Base-by-base conservation (phyloP, 2,329 filamentous ascomycete genomes). In the Emergomyces orientalis region DNA sequence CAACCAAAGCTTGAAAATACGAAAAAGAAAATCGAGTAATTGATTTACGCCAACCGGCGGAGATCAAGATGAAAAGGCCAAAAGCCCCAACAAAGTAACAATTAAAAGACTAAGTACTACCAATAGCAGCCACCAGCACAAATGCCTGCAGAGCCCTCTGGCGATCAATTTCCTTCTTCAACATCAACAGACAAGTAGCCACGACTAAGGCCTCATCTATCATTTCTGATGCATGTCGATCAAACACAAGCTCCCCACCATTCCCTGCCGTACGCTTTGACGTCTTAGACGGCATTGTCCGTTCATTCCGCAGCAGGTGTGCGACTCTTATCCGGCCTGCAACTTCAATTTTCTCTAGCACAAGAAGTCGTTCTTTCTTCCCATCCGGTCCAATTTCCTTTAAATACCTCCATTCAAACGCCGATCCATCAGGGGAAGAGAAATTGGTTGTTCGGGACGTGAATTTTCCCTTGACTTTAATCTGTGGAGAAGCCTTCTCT, bases 81-180 rank as follows among this genome's bases (percentile, higher is more conserved):
- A 32, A 32, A 32, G 32, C 7, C 32, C 32, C 32, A 3, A 3
- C 32, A 32, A 32, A 32, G 7, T 32, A 32, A 32, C 3, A 32
- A 7, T 7, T 37, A 45, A 43, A 56, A 43, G 32, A 14, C 4
- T 1, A 51, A 39, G 0, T 11, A 41, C 60, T 51, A 14, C 22
- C 25, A 37, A 14, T 43, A 59, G 27, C 61, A 19, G 43, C 55
- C 6, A 55, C 17, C 51, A 67, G 27, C 9, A 78, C 72, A 63
- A 79, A 77, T 54, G 79, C 72, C 76, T 87, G 83, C 59, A 81
- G 72, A 64, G 77, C 70, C 63, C 83, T 76, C 66, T 83, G 75
- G 51, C 85, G 75, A 71, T 88, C 85, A 59, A 86, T 75, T 77
- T 88, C 86, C 72, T 82, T 84, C 80, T 88, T 87, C 67, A 88